Base-by-base conservation (phyloP, 345 rosid species). In the Ceriops tagal region DNA sequence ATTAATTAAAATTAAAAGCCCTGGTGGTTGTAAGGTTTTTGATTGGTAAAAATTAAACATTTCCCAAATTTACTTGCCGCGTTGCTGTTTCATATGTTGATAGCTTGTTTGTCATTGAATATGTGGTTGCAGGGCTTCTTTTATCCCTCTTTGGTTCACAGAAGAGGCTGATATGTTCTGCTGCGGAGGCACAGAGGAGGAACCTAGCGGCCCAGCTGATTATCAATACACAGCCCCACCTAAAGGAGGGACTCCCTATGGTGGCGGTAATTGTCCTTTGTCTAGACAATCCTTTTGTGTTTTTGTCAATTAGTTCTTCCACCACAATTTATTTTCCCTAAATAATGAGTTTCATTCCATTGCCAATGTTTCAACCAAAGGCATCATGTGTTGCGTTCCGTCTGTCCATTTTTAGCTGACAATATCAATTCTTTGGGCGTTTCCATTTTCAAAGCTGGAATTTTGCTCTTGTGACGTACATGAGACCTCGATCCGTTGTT, bases 121-220 rank as follows among this genome's bases (percentile, higher is more conserved):
- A 46, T 56, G 61, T 67, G 55, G 39, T 20, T 51, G 60, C 66
- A 66, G 76, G 67, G 53, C 32, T 47, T 43, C 49, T 0, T 43
- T 61, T 52, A 11, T 20, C 21, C 20, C 10, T 13, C 19, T 18
- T 32, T 11, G 4, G 47, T 49, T 60, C 21, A 61, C 16, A 15
- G 31, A 37, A 58, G 35, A 43, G 10, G 64, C 5, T 59, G 65
- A 65, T 30, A 92, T 95, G 97, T 88, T 84, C 71, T 95, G 99
- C 79, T 95, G 99, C 71, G 93, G 89, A 69, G 99, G 86, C 67
- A 76, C 81, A 63, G 97, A 92, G 80, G 98, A 95, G 82, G 98
- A 95, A 74, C 80, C 81, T 19, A 62, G 75, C 55, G 91, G 91
- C 59, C 87, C 92, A 1, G 71, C 75, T 11, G 82, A 92, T 28